A percentile compares a stretch with the other conserved stretches of the same genome.
phyloP scores from a whole-genome alignment of 441 rosid species.

The Hura crepitans region DNA sequence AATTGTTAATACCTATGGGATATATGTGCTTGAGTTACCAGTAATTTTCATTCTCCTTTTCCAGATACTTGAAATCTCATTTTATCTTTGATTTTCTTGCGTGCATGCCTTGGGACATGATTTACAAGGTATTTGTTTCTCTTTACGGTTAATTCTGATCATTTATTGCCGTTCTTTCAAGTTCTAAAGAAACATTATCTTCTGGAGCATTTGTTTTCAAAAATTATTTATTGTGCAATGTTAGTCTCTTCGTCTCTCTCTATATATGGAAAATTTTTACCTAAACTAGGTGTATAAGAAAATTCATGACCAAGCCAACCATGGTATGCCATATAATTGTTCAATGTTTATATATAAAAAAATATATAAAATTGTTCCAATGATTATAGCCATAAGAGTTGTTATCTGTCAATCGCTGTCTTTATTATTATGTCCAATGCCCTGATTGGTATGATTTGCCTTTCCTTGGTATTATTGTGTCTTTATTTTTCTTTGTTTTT shows the following conservation, averaged over 20 bases:
- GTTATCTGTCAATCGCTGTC: not conserved
- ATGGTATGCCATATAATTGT: no score
- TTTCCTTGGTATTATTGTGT: not conserved
- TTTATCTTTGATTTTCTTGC: constrained; percentile 67
- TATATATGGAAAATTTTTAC: no score
- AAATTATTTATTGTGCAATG: not conserved
- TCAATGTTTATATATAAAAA: no score
- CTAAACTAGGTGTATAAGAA: no score
- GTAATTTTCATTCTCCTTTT: constrained; percentile 17
- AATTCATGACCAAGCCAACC: no score
- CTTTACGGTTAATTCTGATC: not conserved
- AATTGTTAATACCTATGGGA: not conserved
- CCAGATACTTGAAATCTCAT: constrained; percentile 76
- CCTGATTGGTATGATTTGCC: not conserved
- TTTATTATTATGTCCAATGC: not conserved
- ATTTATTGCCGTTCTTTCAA: not conserved
- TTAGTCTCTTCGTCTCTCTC: no score
- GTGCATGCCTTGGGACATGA: constrained; percentile 92
- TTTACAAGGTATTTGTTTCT: constrained; percentile 57
- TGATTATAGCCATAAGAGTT: not conserved
- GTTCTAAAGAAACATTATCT: not conserved
- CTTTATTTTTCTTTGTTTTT: not conserved
- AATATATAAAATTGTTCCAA: no score
- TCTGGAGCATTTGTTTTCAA: not conserved
- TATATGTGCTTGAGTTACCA: not conserved